These are phyloP conservation scores for Melaleuca quinquenervia DNA, from an alignment of 345 rosid genomes.

Conservation along the genomic window DNA sequence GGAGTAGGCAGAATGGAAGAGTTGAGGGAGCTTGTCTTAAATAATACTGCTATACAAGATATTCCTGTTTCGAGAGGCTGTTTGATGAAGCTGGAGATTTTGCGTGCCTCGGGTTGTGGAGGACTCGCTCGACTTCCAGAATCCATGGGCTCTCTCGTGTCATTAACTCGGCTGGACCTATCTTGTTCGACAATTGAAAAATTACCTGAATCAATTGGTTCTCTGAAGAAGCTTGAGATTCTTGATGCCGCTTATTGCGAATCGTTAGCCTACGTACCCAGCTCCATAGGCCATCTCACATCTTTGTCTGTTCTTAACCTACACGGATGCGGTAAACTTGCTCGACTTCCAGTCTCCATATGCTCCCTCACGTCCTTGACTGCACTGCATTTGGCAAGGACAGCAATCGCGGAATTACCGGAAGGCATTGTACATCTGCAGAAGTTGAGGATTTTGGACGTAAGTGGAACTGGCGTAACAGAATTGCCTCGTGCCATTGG, in stretches of 20 bases:
- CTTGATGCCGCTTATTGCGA: neutral
- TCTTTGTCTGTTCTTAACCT: neutral
- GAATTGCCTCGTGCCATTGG: no score
- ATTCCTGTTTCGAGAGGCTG: neutral
- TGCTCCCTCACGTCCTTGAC: neutral
- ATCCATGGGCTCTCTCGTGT: neutral
- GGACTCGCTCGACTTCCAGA: neutral
- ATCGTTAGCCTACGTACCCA: neutral
- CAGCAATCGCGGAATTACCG: neutral
- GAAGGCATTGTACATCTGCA: neutral
- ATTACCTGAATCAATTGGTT: neutral
- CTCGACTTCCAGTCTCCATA: neutral
- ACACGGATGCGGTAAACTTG: neutral
- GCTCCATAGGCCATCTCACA: neutral
- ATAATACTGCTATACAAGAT: rapidly evolving
- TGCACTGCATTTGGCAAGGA: neutral
- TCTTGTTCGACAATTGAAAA: rapidly evolving
- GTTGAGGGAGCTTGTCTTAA: neutral
- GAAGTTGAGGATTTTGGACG: neutral
- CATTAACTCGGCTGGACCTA: neutral
- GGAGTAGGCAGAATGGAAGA: neutral
- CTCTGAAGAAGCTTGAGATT: neutral
- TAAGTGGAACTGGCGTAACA: neutral
- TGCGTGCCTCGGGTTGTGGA: rapidly evolving
- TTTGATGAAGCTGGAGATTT: neutral